phyloP scores from a whole-genome alignment of 495 filamentous ascomycete species.

The Hypoxylon trugodes region DNA sequence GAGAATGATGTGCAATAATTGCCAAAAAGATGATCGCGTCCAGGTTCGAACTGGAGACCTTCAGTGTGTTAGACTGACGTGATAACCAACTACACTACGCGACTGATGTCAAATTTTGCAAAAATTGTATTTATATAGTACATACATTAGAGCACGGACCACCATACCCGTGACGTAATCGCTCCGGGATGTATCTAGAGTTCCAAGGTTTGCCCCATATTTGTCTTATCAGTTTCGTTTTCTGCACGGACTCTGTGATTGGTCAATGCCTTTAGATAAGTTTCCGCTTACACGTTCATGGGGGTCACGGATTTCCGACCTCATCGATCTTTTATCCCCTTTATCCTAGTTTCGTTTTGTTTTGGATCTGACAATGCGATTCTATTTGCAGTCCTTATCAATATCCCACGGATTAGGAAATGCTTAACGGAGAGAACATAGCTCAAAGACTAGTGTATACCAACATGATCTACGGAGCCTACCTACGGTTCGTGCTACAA shows the following conservation, averaged over 20 bases:
- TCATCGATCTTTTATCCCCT: constrained; percentile 2
- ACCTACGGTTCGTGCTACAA: not conserved
- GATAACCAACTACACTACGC: constrained; percentile 39
- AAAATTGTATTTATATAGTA: not conserved
- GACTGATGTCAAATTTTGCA: not conserved
- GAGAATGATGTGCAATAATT: too few relatives aligned
- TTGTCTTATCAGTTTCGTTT: constrained; percentile 24
- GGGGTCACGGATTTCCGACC: constrained; percentile 35
- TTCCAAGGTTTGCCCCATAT: not conserved
- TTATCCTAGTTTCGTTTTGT: constrained; percentile 31
- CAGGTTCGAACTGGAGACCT: constrained; percentile 41
- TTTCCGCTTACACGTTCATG: constrained; percentile 38
- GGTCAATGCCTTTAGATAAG: constrained; percentile 32
- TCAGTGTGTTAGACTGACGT: constrained; percentile 40
- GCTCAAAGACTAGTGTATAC: not conserved
- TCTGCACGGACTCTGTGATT: constrained; percentile 6
- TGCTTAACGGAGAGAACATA: not conserved
- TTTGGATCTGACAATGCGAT: constrained; percentile 32
- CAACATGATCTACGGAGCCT: not conserved
- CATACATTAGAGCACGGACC: not conserved
- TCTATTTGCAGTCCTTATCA: constrained; percentile 36
- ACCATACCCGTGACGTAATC: not conserved
- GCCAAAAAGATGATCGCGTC: constrained; percentile 21
- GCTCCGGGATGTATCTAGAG: too few relatives aligned
- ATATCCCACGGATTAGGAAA: not conserved